Evolutionary conservation across 148 eudicot genomes (phyloP).

Genomic region (Salicornia ramosissima): DNA sequence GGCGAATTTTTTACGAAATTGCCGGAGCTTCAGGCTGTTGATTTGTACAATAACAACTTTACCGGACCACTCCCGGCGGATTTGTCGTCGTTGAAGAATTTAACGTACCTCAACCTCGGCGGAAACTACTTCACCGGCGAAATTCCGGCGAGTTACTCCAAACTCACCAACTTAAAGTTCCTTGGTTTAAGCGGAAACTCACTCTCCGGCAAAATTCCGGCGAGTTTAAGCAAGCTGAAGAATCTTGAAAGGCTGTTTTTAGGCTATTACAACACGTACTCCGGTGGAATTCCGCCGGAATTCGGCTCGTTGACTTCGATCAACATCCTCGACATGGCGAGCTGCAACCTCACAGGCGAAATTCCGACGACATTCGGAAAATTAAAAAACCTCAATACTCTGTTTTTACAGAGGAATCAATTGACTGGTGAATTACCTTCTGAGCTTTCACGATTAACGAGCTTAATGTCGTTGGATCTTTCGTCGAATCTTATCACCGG

Average conservation of each 20-base stretch:
- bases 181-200: constrained; percentile 54
- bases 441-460: constrained; percentile 34
- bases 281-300: constrained; percentile 70
- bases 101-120: constrained; percentile 39
- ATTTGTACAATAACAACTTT: constrained; percentile 68
- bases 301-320: constrained; percentile 41
- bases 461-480: constrained; percentile 41
- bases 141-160: constrained; percentile 52
- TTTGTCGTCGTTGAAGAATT: constrained; percentile 25
- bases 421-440: constrained; percentile 49
- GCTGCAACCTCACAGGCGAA: constrained; percentile 48
- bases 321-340: constrained; percentile 37
- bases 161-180: constrained; percentile 26
- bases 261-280: constrained; percentile 41
- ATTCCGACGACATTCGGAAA: constrained; percentile 48
- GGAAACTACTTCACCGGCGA: constrained; percentile 75
- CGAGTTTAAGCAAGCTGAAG: constrained; percentile 29
- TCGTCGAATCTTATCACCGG: constrained; percentile 48
- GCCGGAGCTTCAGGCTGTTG: constrained; percentile 39
- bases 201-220: constrained; percentile 51
- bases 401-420: constrained; percentile 49
- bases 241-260: constrained; percentile 26
- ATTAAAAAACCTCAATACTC: constrained; percentile 39
- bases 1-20: constrained; percentile 21
- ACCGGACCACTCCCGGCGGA: constrained; percentile 47